These are phyloP conservation scores for Phytopythium boreale DNA, from an alignment of 352 stramenopile species.

Conservation along the genomic window DNA sequence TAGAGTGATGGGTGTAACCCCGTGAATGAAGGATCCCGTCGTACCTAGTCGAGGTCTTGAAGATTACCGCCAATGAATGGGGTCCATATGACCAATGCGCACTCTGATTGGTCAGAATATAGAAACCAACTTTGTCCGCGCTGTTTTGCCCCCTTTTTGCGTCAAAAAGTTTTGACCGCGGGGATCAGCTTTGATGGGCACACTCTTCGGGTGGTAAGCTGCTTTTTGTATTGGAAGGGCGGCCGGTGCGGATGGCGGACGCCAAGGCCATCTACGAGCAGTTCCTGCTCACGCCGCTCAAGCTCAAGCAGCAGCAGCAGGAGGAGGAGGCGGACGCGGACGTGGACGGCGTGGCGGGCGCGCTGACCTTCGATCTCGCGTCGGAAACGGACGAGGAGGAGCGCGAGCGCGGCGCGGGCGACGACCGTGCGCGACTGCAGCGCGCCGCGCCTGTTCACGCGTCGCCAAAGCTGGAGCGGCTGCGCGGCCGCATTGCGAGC, in stretches of 20 bases:
- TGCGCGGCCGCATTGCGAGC: slow-evolving; percentile 17
- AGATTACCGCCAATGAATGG: slow-evolving; percentile 4
- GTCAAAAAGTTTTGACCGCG: no score
- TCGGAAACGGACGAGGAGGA: slow-evolving; percentile 12
- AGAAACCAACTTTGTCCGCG: background rate
- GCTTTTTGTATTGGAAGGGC: background rate
- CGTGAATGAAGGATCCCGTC: background rate
- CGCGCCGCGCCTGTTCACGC: slow-evolving; percentile 12
- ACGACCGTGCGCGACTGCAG: slow-evolving; percentile 3
- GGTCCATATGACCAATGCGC: no score
- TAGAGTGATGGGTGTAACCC: background rate
- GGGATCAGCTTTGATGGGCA: slow-evolving; percentile 4
- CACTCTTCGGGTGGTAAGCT: background rate
- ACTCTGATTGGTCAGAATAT: background rate
- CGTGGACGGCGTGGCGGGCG: background rate
- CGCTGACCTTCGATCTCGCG: background rate
- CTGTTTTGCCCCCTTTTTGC: background rate
- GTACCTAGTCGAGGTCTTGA: background rate
- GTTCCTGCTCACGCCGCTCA: slow-evolving; percentile 42
- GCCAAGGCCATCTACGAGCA: slow-evolving; percentile 39
- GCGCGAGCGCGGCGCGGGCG: background rate
- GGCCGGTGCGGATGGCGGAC: slow-evolving; percentile 18
- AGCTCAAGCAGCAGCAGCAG: slow-evolving; percentile 22
- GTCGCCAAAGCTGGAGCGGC: slow-evolving; percentile 26
- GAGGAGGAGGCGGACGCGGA: background rate